phyloP scores from a whole-genome alignment of 371 early-diverging fungal genomes.

The Lichtheimia ornata region DNA sequence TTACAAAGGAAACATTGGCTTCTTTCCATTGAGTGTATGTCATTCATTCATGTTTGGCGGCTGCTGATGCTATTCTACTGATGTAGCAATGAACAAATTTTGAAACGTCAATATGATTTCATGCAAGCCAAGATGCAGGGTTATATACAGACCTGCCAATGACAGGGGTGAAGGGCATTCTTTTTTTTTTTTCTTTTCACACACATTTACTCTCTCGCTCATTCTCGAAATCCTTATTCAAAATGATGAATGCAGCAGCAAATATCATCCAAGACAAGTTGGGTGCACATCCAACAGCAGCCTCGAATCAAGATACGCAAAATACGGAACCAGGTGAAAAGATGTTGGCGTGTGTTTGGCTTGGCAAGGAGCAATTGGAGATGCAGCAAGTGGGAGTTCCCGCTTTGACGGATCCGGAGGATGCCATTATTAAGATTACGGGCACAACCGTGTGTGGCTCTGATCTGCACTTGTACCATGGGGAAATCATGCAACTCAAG shows the following conservation, averaged over 20 bases:
- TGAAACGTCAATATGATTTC: too few species aligned
- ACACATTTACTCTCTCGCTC: too few species aligned
- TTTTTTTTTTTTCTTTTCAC: too few species aligned
- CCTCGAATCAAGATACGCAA: constrained; percentile 43
- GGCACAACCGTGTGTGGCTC: constrained; percentile 64
- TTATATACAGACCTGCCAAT: too few species aligned
- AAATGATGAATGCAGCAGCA: constrained; percentile 43
- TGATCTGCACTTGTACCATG: constrained; percentile 61
- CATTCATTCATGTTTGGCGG: too few species aligned
- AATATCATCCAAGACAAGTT: constrained; percentile 40
- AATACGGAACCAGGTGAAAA: constrained; percentile 8
- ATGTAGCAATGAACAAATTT: too few species aligned
- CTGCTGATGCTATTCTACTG: too few species aligned
- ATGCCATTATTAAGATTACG: constrained; percentile 56
- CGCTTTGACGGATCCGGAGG: constrained; percentile 51
- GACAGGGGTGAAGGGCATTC: too few species aligned
- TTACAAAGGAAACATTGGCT: too few species aligned
- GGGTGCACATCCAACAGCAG: constrained; percentile 42
- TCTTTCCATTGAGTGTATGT: too few species aligned
- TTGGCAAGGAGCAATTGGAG: constrained; percentile 46
- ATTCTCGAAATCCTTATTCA: background rate
- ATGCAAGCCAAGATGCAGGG: too few species aligned
- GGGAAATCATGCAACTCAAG: constrained; percentile 56
- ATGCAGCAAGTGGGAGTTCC: constrained; percentile 50
- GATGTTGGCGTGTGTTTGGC: constrained; percentile 55